Evolutionary conservation across 305 asterid species (phyloP).

Genomic region (Caryopteris hybrid): DNA sequence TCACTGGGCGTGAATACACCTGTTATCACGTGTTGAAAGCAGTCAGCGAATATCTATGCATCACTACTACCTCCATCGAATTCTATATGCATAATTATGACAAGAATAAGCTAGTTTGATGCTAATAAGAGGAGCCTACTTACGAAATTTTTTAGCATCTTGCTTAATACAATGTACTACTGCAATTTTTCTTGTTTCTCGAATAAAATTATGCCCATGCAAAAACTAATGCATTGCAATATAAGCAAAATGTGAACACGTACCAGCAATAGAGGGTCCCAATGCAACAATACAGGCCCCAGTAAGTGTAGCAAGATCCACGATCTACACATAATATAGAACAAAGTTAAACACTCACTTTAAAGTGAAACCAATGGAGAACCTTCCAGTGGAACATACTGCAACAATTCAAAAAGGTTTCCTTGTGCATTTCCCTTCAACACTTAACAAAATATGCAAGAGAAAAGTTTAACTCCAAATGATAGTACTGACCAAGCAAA

Average conservation of each 20-base stretch:
- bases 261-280: slow-evolving; percentile 88
- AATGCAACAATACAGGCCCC: slow-evolving; percentile 82
- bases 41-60: background rate
- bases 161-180: background rate
- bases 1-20: slow-evolving; percentile 88
- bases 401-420: background rate
- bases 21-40: slow-evolving; percentile 17
- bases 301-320: slow-evolving; percentile 80
- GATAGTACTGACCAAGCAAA: background rate
- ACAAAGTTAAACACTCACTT: background rate
- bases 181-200: background rate
- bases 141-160: background rate
- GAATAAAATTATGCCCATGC: background rate
- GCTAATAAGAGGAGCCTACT: background rate
- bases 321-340: slow-evolving; percentile 42
- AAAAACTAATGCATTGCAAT: background rate
- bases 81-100: background rate
- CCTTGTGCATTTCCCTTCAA: background rate
- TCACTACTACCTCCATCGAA: background rate
- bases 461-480: background rate
- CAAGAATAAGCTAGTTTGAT: background rate
- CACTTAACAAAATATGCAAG: background rate
- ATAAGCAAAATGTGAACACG: background rate
- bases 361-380: background rate
- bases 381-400: background rate